Evolutionary conservation across 2,329 filamentous ascomycete genomes (phyloP), one percentile per base, ranked within the genome.

Genomic region (Paracamarosporium sp.): DNA sequence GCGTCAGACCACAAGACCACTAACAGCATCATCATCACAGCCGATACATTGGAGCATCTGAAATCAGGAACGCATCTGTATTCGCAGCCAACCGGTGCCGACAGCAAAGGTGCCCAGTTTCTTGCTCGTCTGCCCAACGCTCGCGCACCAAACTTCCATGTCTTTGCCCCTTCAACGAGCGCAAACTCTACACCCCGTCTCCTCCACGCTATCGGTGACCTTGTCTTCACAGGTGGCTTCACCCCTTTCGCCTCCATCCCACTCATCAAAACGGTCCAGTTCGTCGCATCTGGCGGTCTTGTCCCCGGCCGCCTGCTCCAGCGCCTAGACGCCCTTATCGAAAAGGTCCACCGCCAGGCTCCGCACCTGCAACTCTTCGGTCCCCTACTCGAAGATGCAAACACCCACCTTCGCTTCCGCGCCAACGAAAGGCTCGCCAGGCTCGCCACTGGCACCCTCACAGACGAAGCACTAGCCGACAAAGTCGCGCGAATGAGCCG

Each of bases 241-340:
- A 36, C 60, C 0, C 67, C 72, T 1, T 62, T 74, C 9, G 68
- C 70, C 0, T 65, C 70, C 1, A 22, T 43, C 1, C 62, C 70
- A 0, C 35, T 76, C 7, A 65, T 74, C 48, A 52, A 61, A 7
- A 66, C 69, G 1, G 31, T 71, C 2, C 62, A 56, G 2, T 75
- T 75, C 59, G 57, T 74, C 31, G 53, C 71, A 12, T 67, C 67
- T 1, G 71, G 59, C 4, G 69, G 71, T 5, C 61, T 72, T 1
- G 54, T 64, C 0, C 61, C 68, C 1, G 72, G 60, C 8, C 69
- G 69, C 5, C 65, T 76, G 2, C 67, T 75, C n/a, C 71, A 73
- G 52, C 71, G 72, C 28, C 60, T 76, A 5, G 73, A 76, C 56
- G 66, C 60, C 11, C 63, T 76, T 12, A 64, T 76, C 22, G 71